Percentiles rank a stretch among this genome's conserved stretches.
phyloP scores from a whole-genome alignment of 2,329 filamentous ascomycete genomes.

The Curvularia eragrostidis region DNA sequence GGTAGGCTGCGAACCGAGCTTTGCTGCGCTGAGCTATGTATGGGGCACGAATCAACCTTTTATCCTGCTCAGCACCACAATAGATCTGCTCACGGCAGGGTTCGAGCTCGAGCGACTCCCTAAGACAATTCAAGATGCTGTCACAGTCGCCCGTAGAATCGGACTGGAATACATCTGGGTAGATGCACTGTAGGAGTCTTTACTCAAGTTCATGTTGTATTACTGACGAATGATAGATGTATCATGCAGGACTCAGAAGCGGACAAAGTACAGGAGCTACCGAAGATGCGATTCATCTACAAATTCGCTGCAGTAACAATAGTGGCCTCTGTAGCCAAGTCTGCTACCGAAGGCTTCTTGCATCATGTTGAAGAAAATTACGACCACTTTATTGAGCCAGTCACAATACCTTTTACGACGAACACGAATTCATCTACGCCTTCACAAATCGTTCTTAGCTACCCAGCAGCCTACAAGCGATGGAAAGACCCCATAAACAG shows the following conservation, averaged over 20 bases:
- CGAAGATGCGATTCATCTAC: slow-evolving; percentile 19
- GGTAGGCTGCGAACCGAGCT: not conserved
- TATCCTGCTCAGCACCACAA: slow-evolving; percentile 4
- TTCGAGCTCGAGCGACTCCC: slow-evolving; percentile 12
- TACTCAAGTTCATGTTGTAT: not conserved
- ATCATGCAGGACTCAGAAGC: slow-evolving; percentile 16
- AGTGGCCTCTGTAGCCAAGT: slow-evolving; percentile 13
- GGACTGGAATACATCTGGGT: slow-evolving; percentile 20
- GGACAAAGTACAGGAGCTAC: slow-evolving; percentile 16
- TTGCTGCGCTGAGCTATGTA: slow-evolving; percentile 17
- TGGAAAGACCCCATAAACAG: slow-evolving; percentile 16
- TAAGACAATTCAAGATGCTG: slow-evolving; percentile 18
- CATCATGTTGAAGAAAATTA: slow-evolving; percentile 4
- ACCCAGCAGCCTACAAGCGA: slow-evolving; percentile 14
- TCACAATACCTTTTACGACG: slow-evolving; percentile 1
- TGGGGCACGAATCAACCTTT: slow-evolving; percentile 13
- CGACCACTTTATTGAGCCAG: slow-evolving; percentile 14
- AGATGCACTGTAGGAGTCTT: slow-evolving; percentile 14
- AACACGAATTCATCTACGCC: not conserved
- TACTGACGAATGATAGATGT: slow-evolving; percentile 8
- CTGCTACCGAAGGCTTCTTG: slow-evolving; percentile 17
- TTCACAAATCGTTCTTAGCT: slow-evolving; percentile 7
- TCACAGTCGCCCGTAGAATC: slow-evolving; percentile 14
- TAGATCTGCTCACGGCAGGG: not conserved
- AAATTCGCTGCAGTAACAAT: slow-evolving; percentile 14